phyloP scores from a whole-genome alignment of 352 stramenopile species.

The Globisporangium paddicum region DNA sequence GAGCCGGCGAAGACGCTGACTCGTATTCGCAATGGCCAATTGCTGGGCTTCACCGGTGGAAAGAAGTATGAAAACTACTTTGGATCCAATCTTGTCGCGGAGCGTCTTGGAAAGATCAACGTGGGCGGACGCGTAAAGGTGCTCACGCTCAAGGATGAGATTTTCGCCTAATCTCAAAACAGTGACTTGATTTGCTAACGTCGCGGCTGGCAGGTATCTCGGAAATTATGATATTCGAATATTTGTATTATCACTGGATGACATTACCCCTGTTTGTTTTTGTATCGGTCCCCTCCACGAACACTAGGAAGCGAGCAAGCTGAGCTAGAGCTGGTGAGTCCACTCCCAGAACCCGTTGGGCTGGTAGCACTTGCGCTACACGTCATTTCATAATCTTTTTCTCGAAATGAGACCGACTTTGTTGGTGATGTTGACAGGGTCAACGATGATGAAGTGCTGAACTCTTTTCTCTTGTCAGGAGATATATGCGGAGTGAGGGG shows the following conservation, averaged over 20 bases:
- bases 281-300: constrained; percentile 49
- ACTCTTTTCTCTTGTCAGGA: neutral
- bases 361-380: neutral
- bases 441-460: neutral
- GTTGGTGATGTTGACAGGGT: constrained; percentile 1
- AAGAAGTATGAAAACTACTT: constrained; percentile 63
- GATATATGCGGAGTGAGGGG: neutral
- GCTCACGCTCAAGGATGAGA: constrained; percentile 55
- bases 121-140: constrained; percentile 54
- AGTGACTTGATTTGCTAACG: neutral
- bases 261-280: constrained; percentile 18
- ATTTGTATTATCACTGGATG: neutral
- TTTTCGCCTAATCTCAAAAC: constrained; percentile 31
- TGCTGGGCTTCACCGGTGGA: constrained; percentile 53
- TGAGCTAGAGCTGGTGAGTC: constrained; percentile 8
- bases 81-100: constrained; percentile 67
- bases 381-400: constrained; percentile 10
- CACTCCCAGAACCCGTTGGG: neutral
- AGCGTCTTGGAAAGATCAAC: constrained; percentile 26
- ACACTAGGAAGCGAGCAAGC: constrained; percentile 43
- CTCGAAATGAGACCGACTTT: constrained; percentile 5
- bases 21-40: constrained; percentile 48
- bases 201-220: neutral
- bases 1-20: constrained; percentile 53
- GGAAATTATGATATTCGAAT: neutral